Percentiles rank a stretch among this genome's conserved stretches.
Evolutionary conservation across 2,329 filamentous ascomycete genomes (phyloP).

Genomic region (Diplodia intermedia): DNA sequence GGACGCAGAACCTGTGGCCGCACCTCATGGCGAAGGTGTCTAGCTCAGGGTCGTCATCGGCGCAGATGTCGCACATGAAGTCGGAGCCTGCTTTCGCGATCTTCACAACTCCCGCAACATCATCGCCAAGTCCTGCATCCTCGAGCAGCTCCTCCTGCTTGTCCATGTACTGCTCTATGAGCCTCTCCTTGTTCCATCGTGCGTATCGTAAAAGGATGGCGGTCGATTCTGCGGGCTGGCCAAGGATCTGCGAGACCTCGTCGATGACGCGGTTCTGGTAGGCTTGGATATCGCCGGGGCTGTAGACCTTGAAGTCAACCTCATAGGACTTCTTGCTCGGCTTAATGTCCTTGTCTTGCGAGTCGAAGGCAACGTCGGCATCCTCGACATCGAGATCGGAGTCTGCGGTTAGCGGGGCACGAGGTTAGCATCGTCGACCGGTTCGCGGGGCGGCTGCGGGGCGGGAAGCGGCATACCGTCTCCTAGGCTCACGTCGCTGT

Average conservation of each 20-base stretch:
- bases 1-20: conserved; percentile 88
- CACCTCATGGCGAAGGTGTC: conserved; percentile 94
- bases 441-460: not conserved
- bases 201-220: conserved; percentile 89
- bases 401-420: conserved; percentile 42
- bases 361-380: conserved; percentile 65
- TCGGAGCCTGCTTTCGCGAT: conserved; percentile 71
- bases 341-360: conserved; percentile 74
- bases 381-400: conserved; percentile 64
- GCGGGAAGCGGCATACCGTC: conserved; percentile 46
- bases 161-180: conserved; percentile 98
- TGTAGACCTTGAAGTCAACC: conserved; percentile 81
- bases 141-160: conserved; percentile 79
- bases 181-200: conserved; percentile 93
- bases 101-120: conserved; percentile 60
- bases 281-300: conserved; percentile 78
- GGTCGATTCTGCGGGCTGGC: conserved; percentile 85
- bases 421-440: conserved; percentile 35
- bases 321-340: conserved; percentile 79
- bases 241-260: conserved; percentile 90
- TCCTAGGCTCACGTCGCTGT: conserved; percentile 68
- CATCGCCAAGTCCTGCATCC: conserved; percentile 77
- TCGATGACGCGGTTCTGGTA: conserved; percentile 87
- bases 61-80: conserved; percentile 95
- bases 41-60: conserved; percentile 79